Base-by-base conservation (phyloP, 257 asterid species). In the Euphrasia confusa region DNA sequence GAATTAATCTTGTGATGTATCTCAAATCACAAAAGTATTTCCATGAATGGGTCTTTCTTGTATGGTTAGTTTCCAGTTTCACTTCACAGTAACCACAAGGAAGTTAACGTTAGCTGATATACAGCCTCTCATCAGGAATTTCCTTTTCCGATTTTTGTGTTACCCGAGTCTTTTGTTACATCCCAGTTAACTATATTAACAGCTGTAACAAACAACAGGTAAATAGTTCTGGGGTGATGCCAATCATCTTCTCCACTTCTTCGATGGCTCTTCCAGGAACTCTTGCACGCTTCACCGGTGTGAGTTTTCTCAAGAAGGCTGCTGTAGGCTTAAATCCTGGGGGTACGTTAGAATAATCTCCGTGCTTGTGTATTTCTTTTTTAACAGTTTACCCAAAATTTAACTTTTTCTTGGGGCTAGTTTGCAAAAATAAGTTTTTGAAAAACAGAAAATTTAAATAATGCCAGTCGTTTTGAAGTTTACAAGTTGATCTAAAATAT, bases 211-310 rank as follows among this genome's bases (percentile, higher is more conserved):
- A 56, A 37, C 8, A 14, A 56, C 91, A 92, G 99, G 99, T 92
- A 64, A 92, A 92, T 81, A 89, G 97, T 71, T 75, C 99, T 39
- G 99, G 99, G 56, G 97, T 92, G 73, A 92, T 92, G 99, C 99
- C 99, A 60, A 92, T 92, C 76, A 92, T 92, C 76, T 92, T 92
- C 83, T 92, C 99, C 15, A 92, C 99, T 39, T 92, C 99, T 48
- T 89, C 99, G 26, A 63, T 92, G 81, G 93, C 99, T 67, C 88
- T 92, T 73, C 99, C 99, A 7, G 96, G 88, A 58, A 92, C 97
- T 58, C 79, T 92, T 60, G 99, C 97, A 42, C 97, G 99, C 58
- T 92, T 92, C 71, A 89, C 99, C 35, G 99, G 97, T 68, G 66
- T 89, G 26, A 78, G 71, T 58, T 75, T 84, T 66, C 88, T 92